phyloP scores from a whole-genome alignment of 2,329 filamentous ascomycete genomes.

The Cercospora sesami region DNA sequence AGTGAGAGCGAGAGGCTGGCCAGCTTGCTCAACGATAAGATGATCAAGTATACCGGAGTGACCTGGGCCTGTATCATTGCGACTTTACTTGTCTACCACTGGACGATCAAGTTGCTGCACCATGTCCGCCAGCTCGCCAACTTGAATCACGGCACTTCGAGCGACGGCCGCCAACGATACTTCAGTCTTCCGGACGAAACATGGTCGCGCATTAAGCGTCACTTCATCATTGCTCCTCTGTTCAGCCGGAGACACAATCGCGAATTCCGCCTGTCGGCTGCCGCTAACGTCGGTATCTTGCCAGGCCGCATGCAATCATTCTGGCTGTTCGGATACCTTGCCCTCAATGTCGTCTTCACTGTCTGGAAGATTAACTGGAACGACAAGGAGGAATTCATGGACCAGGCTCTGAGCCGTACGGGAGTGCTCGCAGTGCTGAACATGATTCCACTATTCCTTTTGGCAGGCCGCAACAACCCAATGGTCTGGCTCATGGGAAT shows the following conservation, averaged over 20 bases:
- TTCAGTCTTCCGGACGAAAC: constrained; percentile 64
- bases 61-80: constrained; percentile 64
- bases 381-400: constrained; percentile 68
- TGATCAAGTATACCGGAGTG: constrained; percentile 39
- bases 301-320: constrained; percentile 52
- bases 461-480: constrained; percentile 76
- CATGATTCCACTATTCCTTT: constrained; percentile 73
- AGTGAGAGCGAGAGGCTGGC: constrained; percentile 22
- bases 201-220: constrained; percentile 49
- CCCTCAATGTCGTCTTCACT: constrained; percentile 50
- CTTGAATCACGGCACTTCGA: constrained; percentile 68
- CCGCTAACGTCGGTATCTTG: constrained; percentile 52
- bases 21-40: constrained; percentile 33
- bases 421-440: constrained; percentile 72
- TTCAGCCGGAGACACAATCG: constrained; percentile 52
- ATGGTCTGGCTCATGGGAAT: constrained; percentile 70
- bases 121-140: constrained; percentile 74
- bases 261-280: constrained; percentile 53
- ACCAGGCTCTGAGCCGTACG: constrained; percentile 65
- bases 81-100: constrained; percentile 67
- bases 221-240: constrained; percentile 51
- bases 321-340: constrained; percentile 51
- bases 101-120: constrained; percentile 60
- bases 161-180: constrained; percentile 62
- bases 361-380: constrained; percentile 58